phyloP scores from a whole-genome alignment of 1,284 basidiomycete species.

The Coniferiporia weirii region DNA sequence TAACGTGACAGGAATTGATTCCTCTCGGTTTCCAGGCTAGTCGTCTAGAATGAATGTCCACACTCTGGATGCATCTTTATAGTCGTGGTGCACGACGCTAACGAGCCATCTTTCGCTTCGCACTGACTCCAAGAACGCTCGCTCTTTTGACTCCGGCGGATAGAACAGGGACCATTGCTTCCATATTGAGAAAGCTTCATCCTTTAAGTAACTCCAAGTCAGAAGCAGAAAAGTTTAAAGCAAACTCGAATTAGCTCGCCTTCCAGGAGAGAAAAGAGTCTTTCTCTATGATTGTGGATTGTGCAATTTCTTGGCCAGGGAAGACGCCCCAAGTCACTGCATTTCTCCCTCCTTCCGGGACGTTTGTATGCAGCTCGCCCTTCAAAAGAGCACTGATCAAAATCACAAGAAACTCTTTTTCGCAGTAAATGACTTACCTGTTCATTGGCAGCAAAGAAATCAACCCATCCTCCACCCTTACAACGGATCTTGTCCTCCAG shows the following conservation, averaged over 20 bases:
- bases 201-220: slow-evolving; percentile 43
- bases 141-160: slow-evolving; percentile 68
- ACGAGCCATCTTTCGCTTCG: slow-evolving; percentile 83
- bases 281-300: slow-evolving; percentile 95
- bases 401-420: background rate
- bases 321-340: slow-evolving; percentile 99
- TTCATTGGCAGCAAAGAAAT: slow-evolving; percentile 82
- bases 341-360: slow-evolving; percentile 76
- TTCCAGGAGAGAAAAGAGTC: slow-evolving; percentile 93
- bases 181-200: slow-evolving; percentile 98
- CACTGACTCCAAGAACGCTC: slow-evolving; percentile 69
- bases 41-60: slow-evolving; percentile 76
- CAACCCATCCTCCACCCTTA: slow-evolving; percentile 61
- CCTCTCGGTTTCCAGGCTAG: background rate
- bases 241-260: slow-evolving; percentile 35
- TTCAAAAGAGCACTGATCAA: slow-evolving; percentile 27
- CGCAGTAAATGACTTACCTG: slow-evolving; percentile 42
- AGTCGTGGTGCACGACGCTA: slow-evolving; percentile 93
- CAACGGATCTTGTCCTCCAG: slow-evolving; percentile 57
- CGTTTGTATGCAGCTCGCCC: slow-evolving; percentile 83
- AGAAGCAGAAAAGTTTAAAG: slow-evolving; percentile 1
- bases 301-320: slow-evolving; percentile 92
- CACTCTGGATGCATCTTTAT: slow-evolving; percentile 73
- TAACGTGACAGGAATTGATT: background rate
- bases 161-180: slow-evolving; percentile 90